Percentiles rank a stretch among this genome's conserved stretches.
These are phyloP conservation scores for Pugionium cornutum DNA, from an alignment of 345 rosid genomes.

Conservation along the genomic window DNA sequence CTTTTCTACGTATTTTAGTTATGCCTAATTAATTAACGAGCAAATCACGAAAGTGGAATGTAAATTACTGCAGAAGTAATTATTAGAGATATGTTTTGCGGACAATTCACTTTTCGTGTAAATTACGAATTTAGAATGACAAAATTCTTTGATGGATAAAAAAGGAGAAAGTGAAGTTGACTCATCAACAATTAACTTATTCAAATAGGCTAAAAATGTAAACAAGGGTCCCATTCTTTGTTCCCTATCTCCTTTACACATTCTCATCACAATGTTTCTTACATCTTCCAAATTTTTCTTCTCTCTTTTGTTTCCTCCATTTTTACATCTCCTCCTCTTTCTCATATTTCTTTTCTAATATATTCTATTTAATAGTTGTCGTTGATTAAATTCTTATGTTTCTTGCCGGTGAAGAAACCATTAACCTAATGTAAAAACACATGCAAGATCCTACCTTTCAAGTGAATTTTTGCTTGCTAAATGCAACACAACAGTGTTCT, in stretches of 20 bases:
- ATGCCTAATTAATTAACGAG: neutral
- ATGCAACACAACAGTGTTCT: too few relatives aligned
- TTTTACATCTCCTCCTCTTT: neutral
- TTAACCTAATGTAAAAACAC: too few relatives aligned
- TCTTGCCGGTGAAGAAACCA: too few relatives aligned
- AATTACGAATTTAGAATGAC: slow-evolving; percentile 20
- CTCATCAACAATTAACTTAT: slow-evolving; percentile 53
- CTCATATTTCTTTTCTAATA: too few relatives aligned
- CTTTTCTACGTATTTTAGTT: neutral
- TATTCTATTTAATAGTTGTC: too few relatives aligned
- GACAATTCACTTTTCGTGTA: slow-evolving; percentile 28
- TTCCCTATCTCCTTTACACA: slow-evolving; percentile 53
- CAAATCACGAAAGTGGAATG: slow-evolving; percentile 20
- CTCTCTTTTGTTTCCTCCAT: neutral
- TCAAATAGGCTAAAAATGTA: slow-evolving; percentile 34
- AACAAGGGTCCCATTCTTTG: slow-evolving; percentile 60
- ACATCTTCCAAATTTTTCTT: neutral
- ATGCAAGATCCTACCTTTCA: too few relatives aligned
- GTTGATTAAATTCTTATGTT: too few relatives aligned
- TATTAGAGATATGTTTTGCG: slow-evolving; percentile 6
- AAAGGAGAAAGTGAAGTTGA: slow-evolving; percentile 61
- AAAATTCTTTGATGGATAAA: slow-evolving; percentile 36
- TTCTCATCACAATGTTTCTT: slow-evolving; percentile 43
- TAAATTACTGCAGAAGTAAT: slow-evolving; percentile 14
- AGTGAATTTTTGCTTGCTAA: too few relatives aligned